A percentile compares a stretch with the other conserved stretches of the same genome.
These are phyloP conservation scores for Periconia sp. DNA, from an alignment of 2,329 filamentous ascomycete genomes.

Conservation along the genomic window DNA sequence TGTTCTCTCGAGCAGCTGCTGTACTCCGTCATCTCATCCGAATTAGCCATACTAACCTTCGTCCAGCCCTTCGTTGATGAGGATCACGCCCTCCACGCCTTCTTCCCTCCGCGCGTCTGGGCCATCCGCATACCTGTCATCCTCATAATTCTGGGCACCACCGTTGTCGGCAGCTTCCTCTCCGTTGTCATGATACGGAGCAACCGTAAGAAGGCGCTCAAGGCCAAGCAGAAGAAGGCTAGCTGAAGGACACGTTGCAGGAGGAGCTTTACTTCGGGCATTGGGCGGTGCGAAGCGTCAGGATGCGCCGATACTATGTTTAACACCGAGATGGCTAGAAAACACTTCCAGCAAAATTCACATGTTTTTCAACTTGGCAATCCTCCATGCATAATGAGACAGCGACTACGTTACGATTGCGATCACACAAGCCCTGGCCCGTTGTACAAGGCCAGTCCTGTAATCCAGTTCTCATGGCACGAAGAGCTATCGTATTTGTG, in stretches of 20 bases:
- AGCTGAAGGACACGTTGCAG: constrained; percentile 27
- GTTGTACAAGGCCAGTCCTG: no score
- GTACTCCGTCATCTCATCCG: not conserved
- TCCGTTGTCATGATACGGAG: constrained; percentile 98
- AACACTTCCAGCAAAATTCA: no score
- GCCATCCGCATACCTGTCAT: constrained; percentile 98
- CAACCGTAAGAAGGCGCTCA: constrained; percentile 96
- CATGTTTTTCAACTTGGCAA: no score
- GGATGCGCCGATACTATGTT: not conserved
- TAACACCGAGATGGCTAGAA: not conserved
- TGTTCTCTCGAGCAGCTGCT: not conserved
- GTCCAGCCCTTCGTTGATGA: constrained; percentile 92
- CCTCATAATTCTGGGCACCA: constrained; percentile 86
- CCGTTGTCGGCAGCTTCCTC: constrained; percentile 95
- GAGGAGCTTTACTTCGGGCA: constrained; percentile 1
- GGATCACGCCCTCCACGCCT: constrained; percentile 87
- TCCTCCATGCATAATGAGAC: no score
- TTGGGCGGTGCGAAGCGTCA: constrained; percentile 12
- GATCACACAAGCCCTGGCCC: no score
- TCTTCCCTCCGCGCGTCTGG: constrained; percentile 98
- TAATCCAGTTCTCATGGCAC: no score
- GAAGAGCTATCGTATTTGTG: no score
- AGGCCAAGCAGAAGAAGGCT: constrained; percentile 92
- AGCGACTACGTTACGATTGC: no score
- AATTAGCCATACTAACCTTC: not conserved